phyloP scores from a whole-genome alignment of 495 filamentous ascomycete species.

The Cercophora sp. region DNA sequence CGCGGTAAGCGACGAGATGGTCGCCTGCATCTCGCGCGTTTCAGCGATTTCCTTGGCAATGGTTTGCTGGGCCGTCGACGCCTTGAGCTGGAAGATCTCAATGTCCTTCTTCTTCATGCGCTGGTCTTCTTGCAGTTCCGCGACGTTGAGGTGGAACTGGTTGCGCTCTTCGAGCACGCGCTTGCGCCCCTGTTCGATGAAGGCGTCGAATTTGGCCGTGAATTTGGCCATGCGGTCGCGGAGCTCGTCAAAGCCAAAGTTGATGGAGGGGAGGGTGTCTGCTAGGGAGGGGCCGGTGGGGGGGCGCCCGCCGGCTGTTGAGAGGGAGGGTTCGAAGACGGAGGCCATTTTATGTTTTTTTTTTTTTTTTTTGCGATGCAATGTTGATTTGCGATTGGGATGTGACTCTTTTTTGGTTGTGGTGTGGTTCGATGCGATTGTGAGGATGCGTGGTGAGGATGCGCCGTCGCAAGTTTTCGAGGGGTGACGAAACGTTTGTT shows the following conservation, averaged over 20 bases:
- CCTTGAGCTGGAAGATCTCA: conserved; percentile 75
- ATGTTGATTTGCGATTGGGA: neutral
- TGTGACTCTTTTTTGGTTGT: conserved; percentile 7
- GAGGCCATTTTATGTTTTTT: conserved; percentile 69
- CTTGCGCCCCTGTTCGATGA: conserved; percentile 87
- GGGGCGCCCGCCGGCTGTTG: conserved; percentile 70
- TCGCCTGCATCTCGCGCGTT: conserved; percentile 77
- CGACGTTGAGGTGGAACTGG: conserved; percentile 83
- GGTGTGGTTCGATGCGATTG: neutral
- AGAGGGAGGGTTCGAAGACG: conserved; percentile 72
- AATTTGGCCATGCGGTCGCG: conserved; percentile 94
- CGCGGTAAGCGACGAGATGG: conserved; percentile 68
- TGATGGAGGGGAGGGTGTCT: conserved; percentile 81
- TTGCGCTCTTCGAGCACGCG: conserved; percentile 89
- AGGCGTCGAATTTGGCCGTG: conserved; percentile 84
- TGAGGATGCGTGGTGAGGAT: neutral
- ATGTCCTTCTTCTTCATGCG: conserved; percentile 84
- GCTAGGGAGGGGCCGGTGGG: conserved; percentile 54
- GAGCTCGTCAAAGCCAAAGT: conserved; percentile 94
- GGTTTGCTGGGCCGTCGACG: conserved; percentile 70
- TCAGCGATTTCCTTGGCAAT: conserved; percentile 83
- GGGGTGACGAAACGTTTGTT: conserved; percentile 22
- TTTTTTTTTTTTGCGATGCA: no score
- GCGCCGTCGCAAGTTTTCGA: conserved; percentile 3
- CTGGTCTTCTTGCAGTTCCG: conserved; percentile 91